phyloP scores from a whole-genome alignment of 176 grass and related monocot species.

The Cocos nucifera region DNA sequence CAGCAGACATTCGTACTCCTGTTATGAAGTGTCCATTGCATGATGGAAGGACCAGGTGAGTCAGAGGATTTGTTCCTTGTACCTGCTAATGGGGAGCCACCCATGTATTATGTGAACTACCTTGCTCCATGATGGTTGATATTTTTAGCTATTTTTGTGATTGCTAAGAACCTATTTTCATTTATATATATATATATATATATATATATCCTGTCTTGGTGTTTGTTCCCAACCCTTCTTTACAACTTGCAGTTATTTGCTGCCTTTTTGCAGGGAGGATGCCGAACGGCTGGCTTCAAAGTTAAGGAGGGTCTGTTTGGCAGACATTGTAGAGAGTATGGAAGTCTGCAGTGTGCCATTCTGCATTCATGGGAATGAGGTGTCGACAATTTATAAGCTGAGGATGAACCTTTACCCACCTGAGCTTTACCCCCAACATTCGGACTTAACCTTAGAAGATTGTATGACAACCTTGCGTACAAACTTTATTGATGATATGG shows the following conservation, averaged over 20 bases:
- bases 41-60: conserved; percentile 23
- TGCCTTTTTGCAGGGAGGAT: conserved; percentile 28
- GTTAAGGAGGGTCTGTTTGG: conserved; percentile 38
- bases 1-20: conserved; percentile 57
- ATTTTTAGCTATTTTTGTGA: not conserved
- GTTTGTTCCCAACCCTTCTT: too few relatives aligned
- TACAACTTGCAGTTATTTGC: not conserved
- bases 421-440: conserved; percentile 33
- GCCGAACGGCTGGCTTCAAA: conserved; percentile 33
- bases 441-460: conserved; percentile 39
- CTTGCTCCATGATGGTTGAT: not conserved
- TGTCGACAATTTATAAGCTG: conserved; percentile 68
- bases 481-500: conserved; percentile 72
- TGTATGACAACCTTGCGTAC: conserved; percentile 39
- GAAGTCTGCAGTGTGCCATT: conserved; percentile 77
- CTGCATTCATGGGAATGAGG: conserved; percentile 42
- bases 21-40: conserved; percentile 56
- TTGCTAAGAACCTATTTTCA: not conserved
- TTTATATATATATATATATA: too few relatives aligned
- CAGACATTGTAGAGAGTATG: conserved; percentile 63
- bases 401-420: conserved; percentile 61
- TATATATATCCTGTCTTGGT: too few relatives aligned
- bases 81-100: not conserved
- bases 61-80: conserved; percentile 6
- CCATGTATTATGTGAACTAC: conserved; percentile 1